Evolutionary conservation across 2,329 filamentous ascomycete genomes (phyloP), one percentile per base, ranked within the genome.

Genomic region (Pyrenochaeta sp.): DNA sequence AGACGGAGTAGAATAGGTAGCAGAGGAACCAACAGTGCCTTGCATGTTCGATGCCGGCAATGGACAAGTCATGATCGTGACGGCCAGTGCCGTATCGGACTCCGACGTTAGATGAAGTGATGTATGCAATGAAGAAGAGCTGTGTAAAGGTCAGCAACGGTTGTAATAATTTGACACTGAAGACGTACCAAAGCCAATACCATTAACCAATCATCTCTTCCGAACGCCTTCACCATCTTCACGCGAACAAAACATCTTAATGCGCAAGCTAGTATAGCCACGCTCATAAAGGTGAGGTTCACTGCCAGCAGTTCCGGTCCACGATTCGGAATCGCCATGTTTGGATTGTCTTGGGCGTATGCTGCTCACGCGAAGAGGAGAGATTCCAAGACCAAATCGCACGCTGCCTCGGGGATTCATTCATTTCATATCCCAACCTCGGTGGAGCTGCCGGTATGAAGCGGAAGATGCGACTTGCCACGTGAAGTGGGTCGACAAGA

Each of bases 181-280:
- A 27, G 7, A 58, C 68, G 59, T 48, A 75, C 73, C 32, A 61
- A 63, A 15, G 73, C 68, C 7, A 66, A 14, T 5, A 66, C 62
- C 72, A 75, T 75, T 5, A 75, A 53, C 55, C 66, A 75, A 49
- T 75, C 73, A 49, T 75, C 73, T 14, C 64, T 18, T 1, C 72
- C 72, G 57, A 74, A 75, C 1, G 67, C 68, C 50, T 69, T 73
- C 4, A 75, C 71, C 66, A 75, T 69, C 20, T 49, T 44, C 5
- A 72, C 21, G 11, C 73, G 66, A 17, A 74, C 71, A 49, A 64
- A 71, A 40, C 63, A 66, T 60, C 73, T 55, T 39, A 75, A 35
- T 11, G 47, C 23, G 39, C 69, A 72, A 1, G 73, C 63, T 21
- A 68, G 48, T 1, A 69, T 27, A 0, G 73, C 70, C 0, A 58